phyloP scores from a whole-genome alignment of 108 stramenopile species.

The Thalassiosira profunda region DNA sequence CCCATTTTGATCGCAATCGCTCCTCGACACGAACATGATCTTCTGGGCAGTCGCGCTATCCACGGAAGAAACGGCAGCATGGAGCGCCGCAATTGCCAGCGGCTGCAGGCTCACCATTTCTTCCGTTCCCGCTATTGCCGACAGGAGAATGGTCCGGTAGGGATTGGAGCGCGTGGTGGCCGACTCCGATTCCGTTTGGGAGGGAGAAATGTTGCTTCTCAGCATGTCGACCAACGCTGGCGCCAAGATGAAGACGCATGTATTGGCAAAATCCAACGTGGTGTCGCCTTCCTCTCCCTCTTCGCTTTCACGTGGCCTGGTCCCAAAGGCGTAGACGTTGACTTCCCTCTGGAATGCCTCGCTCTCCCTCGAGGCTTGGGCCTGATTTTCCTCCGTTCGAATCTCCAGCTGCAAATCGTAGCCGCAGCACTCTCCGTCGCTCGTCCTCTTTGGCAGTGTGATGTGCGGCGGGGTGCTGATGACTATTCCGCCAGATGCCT shows the following conservation, averaged over 20 bases:
- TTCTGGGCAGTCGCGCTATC: conserved; percentile 10
- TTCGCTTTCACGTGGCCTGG: neutral
- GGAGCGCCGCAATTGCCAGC: conserved; percentile 33
- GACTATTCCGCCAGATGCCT: conserved; percentile 65
- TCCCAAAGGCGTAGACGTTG: conserved; percentile 34
- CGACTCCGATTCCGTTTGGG: conserved; percentile 1
- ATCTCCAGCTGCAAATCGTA: conserved; percentile 54
- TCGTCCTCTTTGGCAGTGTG: conserved; percentile 29
- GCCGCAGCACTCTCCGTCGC: conserved; percentile 6
- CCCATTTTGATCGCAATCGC: too few relatives aligned
- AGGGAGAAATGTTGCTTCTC: conserved; percentile 36
- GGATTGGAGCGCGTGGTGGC: conserved; percentile 27
- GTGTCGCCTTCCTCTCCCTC: neutral
- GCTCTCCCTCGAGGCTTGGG: neutral
- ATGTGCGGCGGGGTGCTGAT: conserved; percentile 49
- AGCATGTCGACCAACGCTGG: conserved; percentile 77
- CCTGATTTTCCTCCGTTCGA: conserved; percentile 52
- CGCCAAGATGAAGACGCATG: conserved; percentile 75
- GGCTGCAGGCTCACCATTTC: conserved; percentile 48
- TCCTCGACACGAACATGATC: conserved; percentile 25
- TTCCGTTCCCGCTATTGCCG: conserved; percentile 26
- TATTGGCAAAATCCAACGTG: conserved; percentile 11
- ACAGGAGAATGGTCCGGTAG: conserved; percentile 43
- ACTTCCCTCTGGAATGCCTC: conserved; percentile 10
- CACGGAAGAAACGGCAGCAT: conserved; percentile 35